Conservation (phyloP, 495 filamentous ascomycete genomes). For the Neurospora sp. region DNA sequence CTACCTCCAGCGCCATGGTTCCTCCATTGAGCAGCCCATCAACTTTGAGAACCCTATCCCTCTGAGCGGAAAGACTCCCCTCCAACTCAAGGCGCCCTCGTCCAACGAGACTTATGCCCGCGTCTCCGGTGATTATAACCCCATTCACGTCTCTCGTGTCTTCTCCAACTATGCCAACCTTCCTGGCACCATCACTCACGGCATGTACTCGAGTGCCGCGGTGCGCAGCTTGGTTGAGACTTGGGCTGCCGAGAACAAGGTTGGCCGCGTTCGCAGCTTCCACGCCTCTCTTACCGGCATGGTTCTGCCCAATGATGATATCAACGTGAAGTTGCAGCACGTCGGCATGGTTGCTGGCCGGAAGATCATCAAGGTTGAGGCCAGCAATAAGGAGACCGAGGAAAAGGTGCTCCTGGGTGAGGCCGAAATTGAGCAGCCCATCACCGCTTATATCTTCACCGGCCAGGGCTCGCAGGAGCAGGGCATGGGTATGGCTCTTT, state of each 20-base stretch:
- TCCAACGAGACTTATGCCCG: slow-evolving; percentile 97
- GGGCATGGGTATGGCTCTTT: slow-evolving; percentile 99
- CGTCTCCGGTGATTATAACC: slow-evolving; percentile 97
- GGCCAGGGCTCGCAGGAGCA: slow-evolving; percentile 97
- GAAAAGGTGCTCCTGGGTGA: slow-evolving; percentile 92
- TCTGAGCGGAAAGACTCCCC: slow-evolving; percentile 79
- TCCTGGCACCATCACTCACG: slow-evolving; percentile 93
- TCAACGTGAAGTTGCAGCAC: slow-evolving; percentile 88
- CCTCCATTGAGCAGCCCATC: slow-evolving; percentile 90
- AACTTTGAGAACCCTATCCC: slow-evolving; percentile 97
- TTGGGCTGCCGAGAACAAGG: slow-evolving; percentile 97
- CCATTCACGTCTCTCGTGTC: slow-evolving; percentile 94
- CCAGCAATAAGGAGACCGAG: slow-evolving; percentile 83
- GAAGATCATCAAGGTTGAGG: slow-evolving; percentile 98
- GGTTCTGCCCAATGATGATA: slow-evolving; percentile 92
- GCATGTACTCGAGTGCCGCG: slow-evolving; percentile 97
- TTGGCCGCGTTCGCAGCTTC: slow-evolving; percentile 94
- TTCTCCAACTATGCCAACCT: slow-evolving; percentile 93
- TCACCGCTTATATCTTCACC: slow-evolving; percentile 94
- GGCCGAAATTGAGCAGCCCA: slow-evolving; percentile 97
- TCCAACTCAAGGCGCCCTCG: slow-evolving; percentile 81
- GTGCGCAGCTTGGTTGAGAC: slow-evolving; percentile 98
- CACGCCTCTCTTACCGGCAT: slow-evolving; percentile 92
- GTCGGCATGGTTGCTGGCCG: slow-evolving; percentile 96
- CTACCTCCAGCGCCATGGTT: slow-evolving; percentile 85